Conservation (phyloP, 2,329 filamentous ascomycete species). For the Penicillium psychrosexuale region DNA sequence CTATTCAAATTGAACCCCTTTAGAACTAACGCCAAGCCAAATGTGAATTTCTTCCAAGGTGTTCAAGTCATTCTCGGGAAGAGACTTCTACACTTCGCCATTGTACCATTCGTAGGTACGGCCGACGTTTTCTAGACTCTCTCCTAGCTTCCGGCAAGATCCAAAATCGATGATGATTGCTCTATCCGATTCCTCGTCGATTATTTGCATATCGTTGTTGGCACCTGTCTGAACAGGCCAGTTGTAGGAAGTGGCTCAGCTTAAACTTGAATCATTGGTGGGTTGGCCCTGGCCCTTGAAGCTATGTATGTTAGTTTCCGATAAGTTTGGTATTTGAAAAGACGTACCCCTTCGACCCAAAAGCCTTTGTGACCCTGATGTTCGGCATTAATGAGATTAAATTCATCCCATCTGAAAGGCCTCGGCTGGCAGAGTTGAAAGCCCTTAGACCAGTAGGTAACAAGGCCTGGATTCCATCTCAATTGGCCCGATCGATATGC, state of each 20-base stretch:
- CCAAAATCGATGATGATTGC: constrained; percentile 12
- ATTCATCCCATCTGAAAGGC: not conserved
- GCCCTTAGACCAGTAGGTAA: constrained; percentile 8
- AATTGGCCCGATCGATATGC: not conserved
- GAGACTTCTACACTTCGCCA: not conserved
- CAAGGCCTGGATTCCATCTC: not conserved
- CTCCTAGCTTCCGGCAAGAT: not conserved
- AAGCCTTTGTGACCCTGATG: too few species aligned
- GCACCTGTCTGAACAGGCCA: too few species aligned
- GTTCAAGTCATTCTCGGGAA: constrained; percentile 1
- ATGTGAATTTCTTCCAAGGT: constrained; percentile 2
- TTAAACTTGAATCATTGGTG: too few species aligned
- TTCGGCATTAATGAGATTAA: not conserved
- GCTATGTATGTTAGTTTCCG: too few species aligned
- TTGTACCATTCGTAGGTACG: constrained; percentile 5
- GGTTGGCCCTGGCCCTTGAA: too few species aligned
- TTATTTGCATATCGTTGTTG: constrained; percentile 45
- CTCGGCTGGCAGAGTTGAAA: not conserved
- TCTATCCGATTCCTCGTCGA: constrained; percentile 46
- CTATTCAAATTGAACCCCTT: not conserved
- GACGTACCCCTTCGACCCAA: too few species aligned
- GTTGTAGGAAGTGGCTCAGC: too few species aligned
- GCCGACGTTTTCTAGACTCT: not conserved
- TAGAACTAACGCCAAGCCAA: not conserved
- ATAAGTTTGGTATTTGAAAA: too few species aligned